Base-by-base conservation (phyloP, 2,329 filamentous ascomycete genomes). In the Cytospora piceae region DNA sequence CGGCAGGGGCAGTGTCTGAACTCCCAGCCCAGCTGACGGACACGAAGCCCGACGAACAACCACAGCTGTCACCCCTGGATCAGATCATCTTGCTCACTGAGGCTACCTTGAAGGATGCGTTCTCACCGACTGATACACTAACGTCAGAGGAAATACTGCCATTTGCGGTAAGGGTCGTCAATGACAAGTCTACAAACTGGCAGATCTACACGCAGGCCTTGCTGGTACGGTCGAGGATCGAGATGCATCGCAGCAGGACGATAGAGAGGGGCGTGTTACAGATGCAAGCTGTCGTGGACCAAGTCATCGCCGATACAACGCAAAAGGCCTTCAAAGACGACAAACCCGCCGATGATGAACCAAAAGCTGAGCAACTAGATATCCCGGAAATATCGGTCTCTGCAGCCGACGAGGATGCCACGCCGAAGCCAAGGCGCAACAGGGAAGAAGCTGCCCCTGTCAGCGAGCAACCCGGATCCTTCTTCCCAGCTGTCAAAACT, bases 181-280 rank as follows among this genome's bases (percentile, higher is more conserved):
- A 91, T 11, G 93, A 95, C 67, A 94, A 94, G 71, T 91, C 91
- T 55, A 94, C 93, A 0, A 99, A 98, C 76, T 99, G 95, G 95
- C 95, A 98, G 76, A 90, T 97, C 39, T 98, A 98, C 75, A 97
- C 95, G 0, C 94, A 98, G 74, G 95, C 93, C 0, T 82, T 99
- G 11, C 83, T 99, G 0, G 91, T 98, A 1, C 86, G 95, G 54
- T 96, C 92, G 67, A 85, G 95, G 20, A 94, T 98, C 63, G 95
- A 99, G 77, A 85, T 94, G 0, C 94, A 96, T 77, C 87, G 88
- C 61, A 92, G 94, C 61, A 85, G 94, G 63, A 99, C 95, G 0
- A 84, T 96, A 46, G 95, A 99, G 78, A 85, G 95, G 67, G 92
- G 93, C 55, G 87, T 99, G 0, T 80, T 99, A 24, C 95, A 99